Evolutionary conservation across 2,329 filamentous ascomycete species (phyloP), one percentile per base, ranked within the genome.

Genomic region (Penicillium aurantiogriseum): DNA sequence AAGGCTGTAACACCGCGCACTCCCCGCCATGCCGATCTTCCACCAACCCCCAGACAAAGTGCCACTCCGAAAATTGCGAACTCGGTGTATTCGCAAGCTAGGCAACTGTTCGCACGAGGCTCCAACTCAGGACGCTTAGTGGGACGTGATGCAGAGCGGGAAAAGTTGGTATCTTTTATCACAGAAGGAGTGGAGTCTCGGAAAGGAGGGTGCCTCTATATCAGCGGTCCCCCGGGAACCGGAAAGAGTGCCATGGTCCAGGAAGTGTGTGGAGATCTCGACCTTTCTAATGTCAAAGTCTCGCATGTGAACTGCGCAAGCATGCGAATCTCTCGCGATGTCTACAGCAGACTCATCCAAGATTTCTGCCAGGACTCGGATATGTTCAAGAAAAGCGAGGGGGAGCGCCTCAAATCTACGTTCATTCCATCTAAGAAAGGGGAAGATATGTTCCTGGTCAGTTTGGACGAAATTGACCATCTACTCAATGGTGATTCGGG

Each of bases 271-370:
- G 79, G 85, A 47, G 80, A 85, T 43, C 76, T 88, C 48, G 77
- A 79, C 35, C 77, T 81, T 17, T 68, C 74, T 13, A 74, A 74
- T 4, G 79, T 94, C 52, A 86, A 85, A 67, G 86, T 88, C 52
- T 87, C 87, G 2, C 93, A 92, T 69, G 83, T 99, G 80, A 99
- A 99, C 73, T 99, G 94, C 76, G 97, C 97, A 87, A 96, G 92
- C 75, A 87, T 97, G 75, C 95, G 94, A 69, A 91, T 87, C 35
- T 90, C 92, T 2, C 87, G 86, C 63, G 92, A 97, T 70, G 82
- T 99, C 23, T 96, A 95, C 74, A 83, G 83, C 61, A 92, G 88
- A 21, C 79, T 99, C 19, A 77, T 93, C 13, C 87, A 90, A 63
- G 83, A 84, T 54, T 85, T 93, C 42, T 79, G 88, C 56, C 82